Evolutionary conservation across 306 rosid genomes (phyloP).

Genomic region (Luffa aegyptiaca): DNA sequence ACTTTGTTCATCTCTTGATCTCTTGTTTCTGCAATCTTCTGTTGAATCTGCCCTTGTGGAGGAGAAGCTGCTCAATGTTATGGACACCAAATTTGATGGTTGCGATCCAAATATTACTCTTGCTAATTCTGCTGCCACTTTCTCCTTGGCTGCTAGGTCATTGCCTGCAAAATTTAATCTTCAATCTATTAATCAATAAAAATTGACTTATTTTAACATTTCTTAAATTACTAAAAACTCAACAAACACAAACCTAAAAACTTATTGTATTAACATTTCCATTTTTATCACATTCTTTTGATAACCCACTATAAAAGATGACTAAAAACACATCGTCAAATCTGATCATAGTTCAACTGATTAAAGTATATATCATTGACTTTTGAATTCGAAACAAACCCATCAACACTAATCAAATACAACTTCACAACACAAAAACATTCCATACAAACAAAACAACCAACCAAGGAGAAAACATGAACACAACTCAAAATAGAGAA

Average conservation of each 20-base stretch:
- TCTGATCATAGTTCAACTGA: too few species aligned
- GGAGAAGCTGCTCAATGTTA: conserved; percentile 60
- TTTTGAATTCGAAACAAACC: too few species aligned
- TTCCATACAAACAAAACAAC: neutral
- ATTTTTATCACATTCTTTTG: neutral
- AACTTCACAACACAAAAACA: neutral
- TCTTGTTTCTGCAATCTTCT: conserved; percentile 49
- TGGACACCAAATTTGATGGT: conserved; percentile 32
- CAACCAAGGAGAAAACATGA: neutral
- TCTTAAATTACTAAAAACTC: too few species aligned
- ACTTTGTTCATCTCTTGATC: conserved; percentile 68
- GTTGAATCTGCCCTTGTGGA: conserved; percentile 65
- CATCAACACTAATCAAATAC: too few species aligned
- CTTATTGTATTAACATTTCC: neutral
- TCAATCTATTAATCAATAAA: neutral
- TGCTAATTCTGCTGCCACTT: conserved; percentile 67
- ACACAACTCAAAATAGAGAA: neutral
- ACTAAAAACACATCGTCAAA: too few species aligned
- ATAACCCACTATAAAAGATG: neutral
- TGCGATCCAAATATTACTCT: conserved; percentile 59
- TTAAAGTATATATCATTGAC: too few species aligned
- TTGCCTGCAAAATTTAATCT: conserved; percentile 13
- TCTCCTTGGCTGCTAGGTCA: conserved; percentile 56
- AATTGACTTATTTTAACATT: too few species aligned
- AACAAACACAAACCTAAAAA: too few species aligned